Percentiles rank a stretch among this genome's conserved stretches.
Evolutionary conservation across 495 filamentous ascomycete species (phyloP).

Genomic region (Xylaria acuta): DNA sequence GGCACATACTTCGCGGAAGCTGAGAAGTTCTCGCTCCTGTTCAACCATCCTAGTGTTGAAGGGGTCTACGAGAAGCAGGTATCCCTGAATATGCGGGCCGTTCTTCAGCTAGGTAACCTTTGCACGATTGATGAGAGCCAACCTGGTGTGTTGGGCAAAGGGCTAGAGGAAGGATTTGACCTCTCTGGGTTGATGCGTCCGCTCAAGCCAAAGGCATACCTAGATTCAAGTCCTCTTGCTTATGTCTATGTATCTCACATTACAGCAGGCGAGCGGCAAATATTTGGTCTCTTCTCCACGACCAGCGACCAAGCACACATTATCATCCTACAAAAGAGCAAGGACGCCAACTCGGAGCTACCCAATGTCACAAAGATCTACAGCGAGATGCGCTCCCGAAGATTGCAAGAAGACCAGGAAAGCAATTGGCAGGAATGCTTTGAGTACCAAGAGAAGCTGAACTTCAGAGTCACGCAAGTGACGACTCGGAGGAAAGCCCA

Average conservation of each 20-base stretch:
- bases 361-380: constrained; percentile 94
- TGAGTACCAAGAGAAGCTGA: constrained; percentile 83
- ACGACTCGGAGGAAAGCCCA: constrained; percentile 88
- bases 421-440: constrained; percentile 79
- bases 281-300: constrained; percentile 93
- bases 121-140: constrained; percentile 95
- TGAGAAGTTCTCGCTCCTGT: constrained; percentile 78
- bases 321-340: constrained; percentile 78
- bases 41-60: constrained; percentile 93
- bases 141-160: constrained; percentile 87
- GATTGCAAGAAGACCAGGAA: constrained; percentile 68
- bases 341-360: constrained; percentile 75
- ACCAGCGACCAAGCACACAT: constrained; percentile 80
- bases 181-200: constrained; percentile 75
- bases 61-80: constrained; percentile 96
- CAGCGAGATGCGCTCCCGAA: constrained; percentile 70
- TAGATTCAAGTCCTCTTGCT: constrained; percentile 68
- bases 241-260: constrained; percentile 95
- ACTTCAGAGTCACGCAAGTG: constrained; percentile 85
- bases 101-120: constrained; percentile 87
- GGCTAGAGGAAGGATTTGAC: constrained; percentile 93
- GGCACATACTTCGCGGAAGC: constrained; percentile 83
- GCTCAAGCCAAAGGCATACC: constrained; percentile 71
- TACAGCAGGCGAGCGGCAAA: constrained; percentile 84
- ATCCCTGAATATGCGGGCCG: constrained; percentile 79